phyloP scores from a whole-genome alignment of 257 asterid species.

The Lycium ferocissimum region DNA sequence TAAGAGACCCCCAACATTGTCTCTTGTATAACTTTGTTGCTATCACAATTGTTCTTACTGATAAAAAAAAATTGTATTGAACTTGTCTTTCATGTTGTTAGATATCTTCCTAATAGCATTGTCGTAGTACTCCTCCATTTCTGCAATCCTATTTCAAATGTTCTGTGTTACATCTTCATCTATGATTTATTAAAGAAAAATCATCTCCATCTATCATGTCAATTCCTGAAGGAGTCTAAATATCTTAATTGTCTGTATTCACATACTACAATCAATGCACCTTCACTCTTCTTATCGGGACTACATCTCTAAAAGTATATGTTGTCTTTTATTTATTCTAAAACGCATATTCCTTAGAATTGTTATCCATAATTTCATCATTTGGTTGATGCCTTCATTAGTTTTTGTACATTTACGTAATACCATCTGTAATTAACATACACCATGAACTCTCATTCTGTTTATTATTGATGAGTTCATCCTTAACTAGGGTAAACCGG shows the following conservation, averaged over 20 bases:
- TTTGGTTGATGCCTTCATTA: background rate
- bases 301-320: background rate
- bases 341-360: background rate
- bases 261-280: background rate
- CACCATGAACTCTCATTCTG: constrained; percentile 14
- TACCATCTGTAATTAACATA: background rate
- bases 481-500: background rate
- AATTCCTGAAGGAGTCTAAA: background rate
- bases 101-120: background rate
- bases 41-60: background rate
- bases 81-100: background rate
- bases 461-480: background rate
- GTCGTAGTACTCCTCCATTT: background rate
- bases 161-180: background rate
- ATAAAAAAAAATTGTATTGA: too few species aligned
- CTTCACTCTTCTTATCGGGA: background rate
- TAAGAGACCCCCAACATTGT: constrained; percentile 6
- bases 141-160: background rate
- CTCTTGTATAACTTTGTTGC: background rate
- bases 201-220: background rate
- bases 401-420: background rate
- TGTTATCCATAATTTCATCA: background rate
- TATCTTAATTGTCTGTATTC: background rate
- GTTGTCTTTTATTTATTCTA: background rate
- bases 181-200: background rate